Base-by-base conservation (phyloP, 345 rosid genomes). In the Salix exigua region DNA sequence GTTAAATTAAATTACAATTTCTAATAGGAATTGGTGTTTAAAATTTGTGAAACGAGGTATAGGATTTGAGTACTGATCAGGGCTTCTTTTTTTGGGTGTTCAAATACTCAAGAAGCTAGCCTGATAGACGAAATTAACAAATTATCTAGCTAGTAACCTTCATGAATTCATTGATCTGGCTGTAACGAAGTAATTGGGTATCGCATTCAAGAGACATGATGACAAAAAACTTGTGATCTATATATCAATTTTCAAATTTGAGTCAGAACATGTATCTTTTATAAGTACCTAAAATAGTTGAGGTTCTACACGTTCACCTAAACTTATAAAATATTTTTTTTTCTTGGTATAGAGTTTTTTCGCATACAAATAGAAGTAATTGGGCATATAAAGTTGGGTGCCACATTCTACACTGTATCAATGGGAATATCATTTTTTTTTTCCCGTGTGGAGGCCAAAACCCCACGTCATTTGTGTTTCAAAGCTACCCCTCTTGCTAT, bases 281-380 rank as follows among this genome's bases (percentile, higher is more conserved):
- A 33, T 33, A 33, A 33, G 1, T 5, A 33, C 0, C 0, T 0
- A 33, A 4, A 33, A 33, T 4, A 33, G 0, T 33, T 5, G 0
- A 0, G 1, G 0, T 35, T 33, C 5, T 35, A 35, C 7, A 4
- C 7, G 1, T 1, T 35, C 0, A 35, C 0, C 7, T 35, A 0
- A 35, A 35, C 37, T 5, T 0, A 35, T 35, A 35, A 35, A 35
- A 35, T 35, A 35, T 5, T 0, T 5, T 35, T 35, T 35, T 35
- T 35, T 0, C n/a, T n/a, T 0, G 7, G 7, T 5, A 35, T 35
- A 35, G 1, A 35, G 1, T 35, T 35, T 35, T 35, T 7, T 35
- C 1, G 5, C 37, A 0, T 35, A 35, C 0, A 5, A 35, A 33
- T 33, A 35, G 7, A 35, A 35, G 21, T 51, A 19, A 51, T 19